A percentile compares a stretch with the other conserved stretches of the same genome.
Evolutionary conservation across 2,329 filamentous ascomycete species (phyloP).

Genomic region (Xylaria digitata): DNA sequence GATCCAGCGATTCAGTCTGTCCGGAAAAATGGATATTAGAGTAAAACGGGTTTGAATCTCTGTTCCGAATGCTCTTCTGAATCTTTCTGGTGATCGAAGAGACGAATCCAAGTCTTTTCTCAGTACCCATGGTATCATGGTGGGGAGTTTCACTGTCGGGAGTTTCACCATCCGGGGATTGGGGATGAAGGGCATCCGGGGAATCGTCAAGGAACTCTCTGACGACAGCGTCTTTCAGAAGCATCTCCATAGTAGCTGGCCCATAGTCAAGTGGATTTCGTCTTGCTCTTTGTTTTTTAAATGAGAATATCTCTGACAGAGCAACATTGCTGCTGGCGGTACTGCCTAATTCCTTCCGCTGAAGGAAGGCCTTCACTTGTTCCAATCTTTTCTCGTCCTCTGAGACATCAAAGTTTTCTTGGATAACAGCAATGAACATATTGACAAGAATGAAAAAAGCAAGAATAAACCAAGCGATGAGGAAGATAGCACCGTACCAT

Average conservation of each 20-base stretch:
- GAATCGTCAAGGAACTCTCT: constrained; percentile 91
- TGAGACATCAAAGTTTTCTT: constrained; percentile 98
- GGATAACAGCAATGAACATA: constrained; percentile 99
- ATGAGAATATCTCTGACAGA: constrained; percentile 75
- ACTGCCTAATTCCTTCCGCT: constrained; percentile 85
- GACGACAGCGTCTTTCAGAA: constrained; percentile 95
- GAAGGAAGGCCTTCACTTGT: constrained; percentile 94
- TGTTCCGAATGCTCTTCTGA: constrained; percentile 65
- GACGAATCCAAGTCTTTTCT: constrained; percentile 68
- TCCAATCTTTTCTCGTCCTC: constrained; percentile 98
- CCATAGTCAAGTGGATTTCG: constrained; percentile 93
- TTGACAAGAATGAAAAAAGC: constrained; percentile 96
- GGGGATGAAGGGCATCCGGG: constrained; percentile 54
- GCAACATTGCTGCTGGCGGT: constrained; percentile 78
- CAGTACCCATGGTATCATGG: constrained; percentile 53
- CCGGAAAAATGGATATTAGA: constrained; percentile 76
- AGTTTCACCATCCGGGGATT: constrained; percentile 17
- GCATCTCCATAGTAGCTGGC: constrained; percentile 92
- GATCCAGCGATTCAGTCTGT: constrained; percentile 82
- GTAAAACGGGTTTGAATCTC: constrained; percentile 95
- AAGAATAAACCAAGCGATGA: constrained; percentile 95
- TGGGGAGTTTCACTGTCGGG: constrained; percentile 49
- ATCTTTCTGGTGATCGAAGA: constrained; percentile 72
- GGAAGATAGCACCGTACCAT: constrained; percentile 92
- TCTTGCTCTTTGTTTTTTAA: constrained; percentile 68